Conservation (phyloP, 768 basidiomycete species). For the Kondoa subrosea region DNA sequence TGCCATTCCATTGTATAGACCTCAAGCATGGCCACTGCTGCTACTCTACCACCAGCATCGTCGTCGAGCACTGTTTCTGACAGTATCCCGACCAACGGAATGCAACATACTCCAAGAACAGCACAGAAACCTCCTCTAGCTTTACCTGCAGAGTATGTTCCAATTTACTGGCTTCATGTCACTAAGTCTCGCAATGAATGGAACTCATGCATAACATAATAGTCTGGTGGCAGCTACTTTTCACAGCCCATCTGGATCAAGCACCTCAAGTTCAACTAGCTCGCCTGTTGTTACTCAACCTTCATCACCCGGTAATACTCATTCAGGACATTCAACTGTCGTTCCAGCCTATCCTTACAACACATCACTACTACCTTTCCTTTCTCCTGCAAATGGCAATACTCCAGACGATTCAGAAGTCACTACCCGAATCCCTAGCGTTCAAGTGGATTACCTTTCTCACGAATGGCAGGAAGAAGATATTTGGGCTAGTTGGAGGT, state of each 20-base stretch:
- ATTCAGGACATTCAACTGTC: background rate
- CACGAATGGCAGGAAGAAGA: conserved; percentile 97
- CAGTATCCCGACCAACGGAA: background rate
- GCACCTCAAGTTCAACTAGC: background rate
- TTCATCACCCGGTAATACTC: background rate
- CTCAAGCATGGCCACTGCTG: background rate
- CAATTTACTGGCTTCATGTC: background rate
- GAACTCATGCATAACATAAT: no score
- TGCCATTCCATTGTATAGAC: no score
- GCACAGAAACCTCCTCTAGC: background rate
- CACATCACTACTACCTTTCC: conserved; percentile 30
- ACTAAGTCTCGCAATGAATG: background rate
- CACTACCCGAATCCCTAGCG: conserved; percentile 56
- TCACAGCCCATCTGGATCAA: background rate
- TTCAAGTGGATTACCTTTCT: conserved; percentile 95
- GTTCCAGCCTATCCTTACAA: conserved; percentile 25
- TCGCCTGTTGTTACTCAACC: background rate
- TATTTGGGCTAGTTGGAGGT: conserved; percentile 94
- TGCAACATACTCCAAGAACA: background rate
- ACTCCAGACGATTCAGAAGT: conserved; percentile 43
- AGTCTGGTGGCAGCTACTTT: background rate
- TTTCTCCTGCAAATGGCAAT: conserved; percentile 23
- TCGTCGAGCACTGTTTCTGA: background rate
- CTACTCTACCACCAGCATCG: background rate
- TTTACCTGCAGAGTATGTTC: background rate